Conservation (phyloP, 2,329 filamentous ascomycete species). For the Aspergillus amoenus region DNA sequence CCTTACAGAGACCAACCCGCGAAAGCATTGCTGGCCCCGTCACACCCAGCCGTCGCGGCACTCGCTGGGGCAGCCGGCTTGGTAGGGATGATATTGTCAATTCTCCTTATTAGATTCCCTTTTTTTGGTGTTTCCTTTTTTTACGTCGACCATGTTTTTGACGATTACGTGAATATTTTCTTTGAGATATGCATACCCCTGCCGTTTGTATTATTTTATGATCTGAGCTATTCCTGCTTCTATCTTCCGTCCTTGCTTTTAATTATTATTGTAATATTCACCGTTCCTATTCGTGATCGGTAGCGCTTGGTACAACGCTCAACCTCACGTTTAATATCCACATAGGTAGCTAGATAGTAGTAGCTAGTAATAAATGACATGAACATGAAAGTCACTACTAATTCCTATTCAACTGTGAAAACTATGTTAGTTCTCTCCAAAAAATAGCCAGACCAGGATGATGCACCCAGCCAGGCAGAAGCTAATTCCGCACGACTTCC, state of each 20-base stretch:
- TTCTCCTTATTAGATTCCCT: conserved; percentile 54
- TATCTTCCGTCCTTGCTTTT: background rate
- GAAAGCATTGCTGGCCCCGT: conserved; percentile 76
- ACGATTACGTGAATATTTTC: conserved; percentile 2
- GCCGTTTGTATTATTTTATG: conserved; percentile 1
- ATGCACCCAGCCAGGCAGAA: too few relatives aligned
- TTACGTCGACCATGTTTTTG: conserved; percentile 3
- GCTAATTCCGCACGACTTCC: too few relatives aligned
- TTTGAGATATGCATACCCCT: conserved; percentile 11
- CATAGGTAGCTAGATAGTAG: background rate
- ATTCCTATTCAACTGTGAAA: background rate
- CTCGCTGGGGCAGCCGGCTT: conserved; percentile 47
- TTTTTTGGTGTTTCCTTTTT: conserved; percentile 2
- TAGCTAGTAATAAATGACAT: background rate
- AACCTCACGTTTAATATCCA: background rate
- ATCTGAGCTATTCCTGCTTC: background rate
- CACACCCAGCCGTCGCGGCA: conserved; percentile 45
- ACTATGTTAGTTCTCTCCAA: background rate
- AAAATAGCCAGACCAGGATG: too few relatives aligned
- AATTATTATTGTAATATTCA: background rate
- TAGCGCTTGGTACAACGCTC: background rate
- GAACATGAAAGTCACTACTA: background rate
- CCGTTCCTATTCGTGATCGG: background rate
- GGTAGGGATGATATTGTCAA: conserved; percentile 83
- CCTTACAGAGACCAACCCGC: conserved; percentile 81